Evolutionary conservation across 768 basidiomycete species (phyloP).

Genomic region (Hortiboletus campestris): DNA sequence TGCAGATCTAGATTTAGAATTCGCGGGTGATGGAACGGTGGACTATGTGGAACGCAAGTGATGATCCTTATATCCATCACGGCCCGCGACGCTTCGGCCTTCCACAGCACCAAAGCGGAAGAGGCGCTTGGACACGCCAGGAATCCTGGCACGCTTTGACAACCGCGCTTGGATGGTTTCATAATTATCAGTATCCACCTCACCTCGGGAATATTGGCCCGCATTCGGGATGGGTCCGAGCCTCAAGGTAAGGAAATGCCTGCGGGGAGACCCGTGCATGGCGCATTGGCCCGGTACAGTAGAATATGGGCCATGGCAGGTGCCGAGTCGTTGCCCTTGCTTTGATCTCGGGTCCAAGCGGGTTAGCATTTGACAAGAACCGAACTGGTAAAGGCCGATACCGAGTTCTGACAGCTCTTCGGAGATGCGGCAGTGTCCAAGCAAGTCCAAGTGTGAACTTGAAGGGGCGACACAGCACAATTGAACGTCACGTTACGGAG

Average conservation of each 20-base stretch:
- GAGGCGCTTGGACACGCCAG: conserved; percentile 12
- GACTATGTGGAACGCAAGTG: background rate
- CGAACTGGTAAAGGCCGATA: background rate
- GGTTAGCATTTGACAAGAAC: background rate
- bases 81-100: background rate
- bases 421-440: conserved; percentile 3
- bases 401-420: background rate
- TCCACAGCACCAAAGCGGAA: conserved; percentile 16
- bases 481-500: background rate
- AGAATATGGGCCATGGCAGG: background rate
- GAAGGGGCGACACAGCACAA: background rate
- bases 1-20: background rate
- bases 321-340: conserved; percentile 18
- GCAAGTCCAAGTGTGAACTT: background rate
- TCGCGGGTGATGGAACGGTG: background rate
- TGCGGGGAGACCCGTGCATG: background rate
- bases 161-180: conserved; percentile 10
- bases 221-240: conserved; percentile 3
- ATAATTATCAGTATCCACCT: background rate
- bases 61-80: conserved; percentile 11
- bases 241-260: background rate
- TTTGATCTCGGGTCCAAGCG: conserved; percentile 17
- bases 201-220: conserved; percentile 11
- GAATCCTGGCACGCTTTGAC: conserved; percentile 9
- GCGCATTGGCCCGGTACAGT: background rate